Evolutionary conservation across 2,329 filamentous ascomycete genomes (phyloP).

Genomic region (Fusarium sp.): DNA sequence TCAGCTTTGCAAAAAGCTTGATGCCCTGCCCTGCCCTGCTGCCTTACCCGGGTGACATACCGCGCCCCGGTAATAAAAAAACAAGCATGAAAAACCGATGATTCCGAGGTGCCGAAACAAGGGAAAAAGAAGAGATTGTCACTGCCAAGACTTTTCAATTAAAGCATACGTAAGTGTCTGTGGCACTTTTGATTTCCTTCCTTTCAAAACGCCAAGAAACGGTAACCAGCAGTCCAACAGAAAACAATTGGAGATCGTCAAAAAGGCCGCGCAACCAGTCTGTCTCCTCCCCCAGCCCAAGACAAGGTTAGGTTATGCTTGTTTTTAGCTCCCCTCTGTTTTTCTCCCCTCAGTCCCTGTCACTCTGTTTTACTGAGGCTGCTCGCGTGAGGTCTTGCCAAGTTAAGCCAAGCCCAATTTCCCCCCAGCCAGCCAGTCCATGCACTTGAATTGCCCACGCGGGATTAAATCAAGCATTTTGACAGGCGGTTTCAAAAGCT

Average conservation of each 20-base stretch:
- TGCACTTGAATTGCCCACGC: background rate
- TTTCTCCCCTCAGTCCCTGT: no score
- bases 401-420: background rate
- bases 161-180: constrained; percentile 5
- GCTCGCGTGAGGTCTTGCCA: constrained; percentile 30
- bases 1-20: background rate
- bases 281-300: constrained; percentile 6
- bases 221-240: background rate
- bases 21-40: background rate
- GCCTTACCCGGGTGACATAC: background rate
- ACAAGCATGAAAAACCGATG: background rate
- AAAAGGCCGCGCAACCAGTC: constrained; percentile 25
- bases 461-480: background rate
- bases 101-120: background rate
- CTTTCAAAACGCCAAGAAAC: background rate
- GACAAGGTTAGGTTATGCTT: constrained; percentile 23
- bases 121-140: background rate
- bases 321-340: constrained; percentile 8
- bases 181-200: background rate
- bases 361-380: background rate
- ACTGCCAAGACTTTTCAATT: background rate
- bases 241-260: background rate
- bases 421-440: background rate
- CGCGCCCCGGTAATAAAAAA: background rate
- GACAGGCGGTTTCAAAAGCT: constrained; percentile 4